These are phyloP conservation scores for Globisporangium canariense DNA, from an alignment of 352 stramenopile species.

Conservation along the genomic window DNA sequence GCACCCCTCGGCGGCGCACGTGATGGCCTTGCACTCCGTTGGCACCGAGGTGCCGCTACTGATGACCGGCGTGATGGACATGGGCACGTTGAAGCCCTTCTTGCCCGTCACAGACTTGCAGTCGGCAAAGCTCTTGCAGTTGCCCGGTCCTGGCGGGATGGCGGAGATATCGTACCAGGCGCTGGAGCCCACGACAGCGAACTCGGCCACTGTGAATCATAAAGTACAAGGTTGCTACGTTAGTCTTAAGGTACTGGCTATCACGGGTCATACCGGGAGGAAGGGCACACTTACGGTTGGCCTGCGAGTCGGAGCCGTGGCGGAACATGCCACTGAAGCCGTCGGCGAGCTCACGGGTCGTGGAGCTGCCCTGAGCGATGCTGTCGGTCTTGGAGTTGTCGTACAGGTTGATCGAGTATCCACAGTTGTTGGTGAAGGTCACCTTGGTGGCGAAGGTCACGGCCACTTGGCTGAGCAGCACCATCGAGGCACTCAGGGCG, in stretches of 20 bases:
- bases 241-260: not conserved
- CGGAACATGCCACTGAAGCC: slow-evolving; percentile 68
- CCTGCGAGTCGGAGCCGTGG: slow-evolving; percentile 34
- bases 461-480: slow-evolving; percentile 25
- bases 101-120: slow-evolving; percentile 48
- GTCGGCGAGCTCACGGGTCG: slow-evolving; percentile 27
- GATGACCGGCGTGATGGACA: slow-evolving; percentile 44
- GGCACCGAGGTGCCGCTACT: slow-evolving; percentile 21
- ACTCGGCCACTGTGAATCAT: slow-evolving; percentile 32
- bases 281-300: slow-evolving; percentile 26
- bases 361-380: slow-evolving; percentile 34
- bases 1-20: slow-evolving; percentile 33
- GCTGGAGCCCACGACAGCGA: slow-evolving; percentile 38
- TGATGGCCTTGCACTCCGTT: slow-evolving; percentile 29
- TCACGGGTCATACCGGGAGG: no score
- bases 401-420: slow-evolving; percentile 45
- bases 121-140: slow-evolving; percentile 46
- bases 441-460: slow-evolving; percentile 34
- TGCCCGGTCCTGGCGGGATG: slow-evolving; percentile 47
- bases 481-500: slow-evolving; percentile 28
- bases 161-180: slow-evolving; percentile 58
- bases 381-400: slow-evolving; percentile 47
- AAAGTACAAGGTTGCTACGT: not conserved
- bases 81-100: slow-evolving; percentile 59
- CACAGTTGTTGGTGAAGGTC: slow-evolving; percentile 54